Conservation (phyloP, 2,329 filamentous ascomycete genomes). For the Aspergillus tubingensis region DNA sequence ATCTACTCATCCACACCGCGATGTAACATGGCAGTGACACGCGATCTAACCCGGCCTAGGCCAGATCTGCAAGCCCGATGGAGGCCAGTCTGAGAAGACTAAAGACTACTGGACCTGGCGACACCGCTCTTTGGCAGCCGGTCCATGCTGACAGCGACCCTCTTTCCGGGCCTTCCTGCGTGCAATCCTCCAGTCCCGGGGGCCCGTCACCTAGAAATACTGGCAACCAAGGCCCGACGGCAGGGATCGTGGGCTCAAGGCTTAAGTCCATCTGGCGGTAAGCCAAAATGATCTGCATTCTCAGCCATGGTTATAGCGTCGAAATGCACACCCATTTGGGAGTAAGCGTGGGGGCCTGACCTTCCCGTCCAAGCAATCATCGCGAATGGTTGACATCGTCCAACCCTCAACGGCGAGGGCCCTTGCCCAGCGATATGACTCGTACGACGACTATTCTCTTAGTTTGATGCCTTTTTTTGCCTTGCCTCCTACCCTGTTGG, state of each 20-base stretch:
- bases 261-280: conserved; percentile 9
- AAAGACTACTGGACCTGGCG: neutral
- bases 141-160: conserved; percentile 4
- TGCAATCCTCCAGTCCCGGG: conserved; percentile 4
- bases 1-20: neutral
- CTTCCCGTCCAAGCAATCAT: neutral
- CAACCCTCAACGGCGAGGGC: neutral
- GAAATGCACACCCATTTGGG: neutral
- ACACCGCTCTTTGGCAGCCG: conserved; percentile 20
- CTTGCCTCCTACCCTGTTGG: neutral
- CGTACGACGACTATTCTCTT: neutral
- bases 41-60: conserved; percentile 5
- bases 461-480: neutral
- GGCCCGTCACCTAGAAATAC: neutral
- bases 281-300: conserved; percentile 9
- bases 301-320: conserved; percentile 12
- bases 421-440: conserved; percentile 1
- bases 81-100: neutral
- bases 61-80: conserved; percentile 3
- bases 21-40: conserved; percentile 10
- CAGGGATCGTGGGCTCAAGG: neutral
- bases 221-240: conserved; percentile 3
- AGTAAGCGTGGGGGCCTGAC: conserved; percentile 6
- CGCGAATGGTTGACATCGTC: neutral
- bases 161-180: conserved; percentile 1